These are phyloP conservation scores for Neolentinus lepideus DNA, from an alignment of 1,284 basidiomycete genomes.

Conservation along the genomic window DNA sequence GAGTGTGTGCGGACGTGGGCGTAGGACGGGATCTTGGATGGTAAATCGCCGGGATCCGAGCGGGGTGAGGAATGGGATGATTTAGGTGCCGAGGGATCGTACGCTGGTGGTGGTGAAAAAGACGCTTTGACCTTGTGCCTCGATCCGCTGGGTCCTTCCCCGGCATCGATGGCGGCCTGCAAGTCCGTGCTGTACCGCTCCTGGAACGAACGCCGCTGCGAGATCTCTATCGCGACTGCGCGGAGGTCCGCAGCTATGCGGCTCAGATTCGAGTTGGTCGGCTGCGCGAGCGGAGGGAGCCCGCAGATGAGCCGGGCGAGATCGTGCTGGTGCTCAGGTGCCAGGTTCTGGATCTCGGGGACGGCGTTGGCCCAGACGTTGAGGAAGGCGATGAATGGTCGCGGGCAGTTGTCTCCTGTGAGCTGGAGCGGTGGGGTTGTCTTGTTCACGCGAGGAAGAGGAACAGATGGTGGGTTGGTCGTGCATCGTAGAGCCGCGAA, in stretches of 20 bases:
- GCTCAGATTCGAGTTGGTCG: constrained; percentile 31
- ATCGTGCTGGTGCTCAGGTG: constrained; percentile 65
- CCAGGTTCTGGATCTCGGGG: constrained; percentile 52
- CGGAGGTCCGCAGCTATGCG: constrained; percentile 70
- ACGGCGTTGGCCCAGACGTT: constrained; percentile 65
- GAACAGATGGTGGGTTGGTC: constrained; percentile 54
- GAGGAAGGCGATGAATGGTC: constrained; percentile 58
- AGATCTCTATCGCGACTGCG: constrained; percentile 74
- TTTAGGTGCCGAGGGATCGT: constrained; percentile 33
- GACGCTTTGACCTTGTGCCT: constrained; percentile 41
- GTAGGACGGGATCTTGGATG: constrained; percentile 10
- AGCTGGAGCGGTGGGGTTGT: constrained; percentile 34
- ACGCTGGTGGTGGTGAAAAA: constrained; percentile 67
- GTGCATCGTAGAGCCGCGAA: constrained; percentile 61
- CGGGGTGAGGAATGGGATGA: constrained; percentile 16
- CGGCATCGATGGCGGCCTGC: constrained; percentile 68
- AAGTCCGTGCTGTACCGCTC: constrained; percentile 65
- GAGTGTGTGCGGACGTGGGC: constrained; percentile 20
- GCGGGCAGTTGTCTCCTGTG: constrained; percentile 49
- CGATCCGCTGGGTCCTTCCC: constrained; percentile 23
- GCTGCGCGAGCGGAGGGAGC: constrained; percentile 38
- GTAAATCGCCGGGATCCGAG: constrained; percentile 3
- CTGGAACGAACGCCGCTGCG: constrained; percentile 76
- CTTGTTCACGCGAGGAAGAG: constrained; percentile 39
- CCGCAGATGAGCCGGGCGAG: constrained; percentile 72